Conservation (phyloP, 1,139 yeast genomes). For the Kurtzmaniella natalensis region DNA sequence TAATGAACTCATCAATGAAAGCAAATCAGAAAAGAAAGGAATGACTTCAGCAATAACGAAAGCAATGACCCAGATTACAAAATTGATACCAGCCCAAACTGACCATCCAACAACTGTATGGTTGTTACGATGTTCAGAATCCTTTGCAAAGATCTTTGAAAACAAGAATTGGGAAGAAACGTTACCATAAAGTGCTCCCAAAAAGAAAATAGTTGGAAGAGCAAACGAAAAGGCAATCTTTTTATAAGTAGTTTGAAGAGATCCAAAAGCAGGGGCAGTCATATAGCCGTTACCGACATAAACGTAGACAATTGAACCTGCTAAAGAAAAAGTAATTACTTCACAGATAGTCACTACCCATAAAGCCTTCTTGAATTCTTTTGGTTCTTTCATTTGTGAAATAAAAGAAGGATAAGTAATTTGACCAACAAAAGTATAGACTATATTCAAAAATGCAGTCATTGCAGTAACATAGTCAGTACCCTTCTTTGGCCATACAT, state of each 20-base stretch:
- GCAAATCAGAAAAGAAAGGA: conserved; percentile 57
- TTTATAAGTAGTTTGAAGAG: conserved; percentile 42
- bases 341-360: conserved; percentile 49
- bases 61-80: conserved; percentile 47
- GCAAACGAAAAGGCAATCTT: conserved; percentile 59
- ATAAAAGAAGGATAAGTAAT: conserved; percentile 60
- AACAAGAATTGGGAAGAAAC: conserved; percentile 51
- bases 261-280: conserved; percentile 58
- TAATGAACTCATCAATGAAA: conserved; percentile 57
- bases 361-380: conserved; percentile 54
- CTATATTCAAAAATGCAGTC: conserved; percentile 56
- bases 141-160: conserved; percentile 37
- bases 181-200: conserved; percentile 53
- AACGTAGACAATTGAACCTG: conserved; percentile 55
- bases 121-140: conserved; percentile 39
- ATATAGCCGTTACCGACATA: conserved; percentile 53
- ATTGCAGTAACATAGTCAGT: conserved; percentile 51
- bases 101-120: conserved; percentile 53
- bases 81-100: conserved; percentile 44
- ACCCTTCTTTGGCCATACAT: conserved; percentile 46
- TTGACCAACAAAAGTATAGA: conserved; percentile 62
- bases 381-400: conserved; percentile 55
- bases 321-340: conserved; percentile 45
- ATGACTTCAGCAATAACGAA: conserved; percentile 59
- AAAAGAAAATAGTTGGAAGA: conserved; percentile 53